Evolutionary conservation across 768 basidiomycete species (phyloP), one percentile per base, ranked within the genome.

Genomic region (Naganishia antarctica): DNA sequence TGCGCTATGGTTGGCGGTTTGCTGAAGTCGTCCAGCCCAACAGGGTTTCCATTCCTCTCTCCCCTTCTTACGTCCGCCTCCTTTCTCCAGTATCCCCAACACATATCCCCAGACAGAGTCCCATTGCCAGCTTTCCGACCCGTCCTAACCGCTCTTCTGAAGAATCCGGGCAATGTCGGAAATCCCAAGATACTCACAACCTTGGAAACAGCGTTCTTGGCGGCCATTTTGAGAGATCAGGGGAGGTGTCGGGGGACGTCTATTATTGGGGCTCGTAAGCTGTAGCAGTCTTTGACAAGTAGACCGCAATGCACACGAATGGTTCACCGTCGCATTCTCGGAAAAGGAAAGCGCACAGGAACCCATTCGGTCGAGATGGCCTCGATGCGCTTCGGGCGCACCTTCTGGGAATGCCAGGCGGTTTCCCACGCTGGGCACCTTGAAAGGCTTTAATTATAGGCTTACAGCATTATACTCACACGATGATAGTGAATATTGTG

Each of bases 101-200:
- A 16, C 29, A 41, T 15, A 1, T 18, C 25, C 16, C 31, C n/a
- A 48, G n/a, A n/a, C n/a, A n/a, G n/a, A n/a, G n/a, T n/a, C n/a
- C n/a, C n/a, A n/a, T n/a, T 26, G 23, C 32, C 31, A 34, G 31
- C 32, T 21, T 34, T 32, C 31, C 31, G 12, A 58, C 0, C 53
- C 49, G 7, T 28, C 44, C 16, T 47, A 15, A 3, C 34, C 29
- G n/a, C 45, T 11, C 18, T 37, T 37, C 34, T 37, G 34, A 7
- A 15, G 15, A 37, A 7, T 37, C 34, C 34, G 26, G 11, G 60
- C 26, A 62, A 31, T 31, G 44, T 40, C 11, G 37, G 37, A 51
- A 64, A 46, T 26, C 23, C 62, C 60, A 53, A n/a, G n/a, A 60
- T 59, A 74, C 74, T 60, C 58, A 76, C 76, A 69, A 76, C 75